phyloP scores from a whole-genome alignment of 176 grass and related monocot genomes.

The Oryza australiensis region DNA sequence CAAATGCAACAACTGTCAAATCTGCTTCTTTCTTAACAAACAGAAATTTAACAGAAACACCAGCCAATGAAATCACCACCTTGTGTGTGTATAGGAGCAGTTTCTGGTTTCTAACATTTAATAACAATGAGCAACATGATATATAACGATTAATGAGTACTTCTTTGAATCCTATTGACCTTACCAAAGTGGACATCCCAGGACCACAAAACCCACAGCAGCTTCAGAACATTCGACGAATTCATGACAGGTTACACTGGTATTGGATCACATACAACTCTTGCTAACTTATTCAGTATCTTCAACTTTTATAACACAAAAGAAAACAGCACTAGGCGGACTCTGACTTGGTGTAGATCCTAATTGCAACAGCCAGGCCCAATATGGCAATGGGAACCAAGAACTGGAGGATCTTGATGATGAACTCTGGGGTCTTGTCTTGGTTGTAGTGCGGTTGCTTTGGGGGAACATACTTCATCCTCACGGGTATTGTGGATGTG shows the following conservation, averaged over 20 bases:
- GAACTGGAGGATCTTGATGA: constrained; percentile 86
- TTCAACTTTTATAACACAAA: neutral
- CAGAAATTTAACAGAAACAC: too few relatives aligned
- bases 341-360: constrained; percentile 86
- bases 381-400: constrained; percentile 80
- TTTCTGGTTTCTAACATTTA: neutral
- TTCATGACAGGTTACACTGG: constrained; percentile 15
- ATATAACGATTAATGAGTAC: neutral
- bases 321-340: constrained; percentile 31
- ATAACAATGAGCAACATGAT: neutral
- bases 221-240: constrained; percentile 12
- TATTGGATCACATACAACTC: constrained; percentile 9
- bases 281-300: constrained; percentile 36
- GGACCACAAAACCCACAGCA: constrained; percentile 7
- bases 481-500: constrained; percentile 53
- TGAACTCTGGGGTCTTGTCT: constrained; percentile 77
- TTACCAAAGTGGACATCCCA: neutral
- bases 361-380: constrained; percentile 72
- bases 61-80: neutral
- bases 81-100: neutral
- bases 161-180: neutral
- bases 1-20: too few relatives aligned
- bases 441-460: constrained; percentile 90
- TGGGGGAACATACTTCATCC: constrained; percentile 59
- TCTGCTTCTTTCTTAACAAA: too few relatives aligned